Conservation (phyloP, 257 asterid species). For the Voacanga thouarsii region DNA sequence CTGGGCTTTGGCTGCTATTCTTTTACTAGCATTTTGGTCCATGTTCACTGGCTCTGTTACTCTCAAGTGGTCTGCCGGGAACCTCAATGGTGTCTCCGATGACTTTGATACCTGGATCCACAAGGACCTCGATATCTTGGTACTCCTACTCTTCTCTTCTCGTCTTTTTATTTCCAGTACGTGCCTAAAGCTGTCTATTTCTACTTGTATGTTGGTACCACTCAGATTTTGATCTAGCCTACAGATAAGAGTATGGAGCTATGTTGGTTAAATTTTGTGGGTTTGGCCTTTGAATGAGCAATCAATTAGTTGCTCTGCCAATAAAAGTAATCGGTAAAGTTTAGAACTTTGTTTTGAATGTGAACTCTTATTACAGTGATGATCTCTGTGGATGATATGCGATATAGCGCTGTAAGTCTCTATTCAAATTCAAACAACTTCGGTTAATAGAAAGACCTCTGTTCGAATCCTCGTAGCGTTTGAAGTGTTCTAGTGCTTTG, state of each 20-base stretch:
- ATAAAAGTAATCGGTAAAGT: neutral
- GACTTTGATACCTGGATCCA: conserved; percentile 52
- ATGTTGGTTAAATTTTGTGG: neutral
- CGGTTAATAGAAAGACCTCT: neutral
- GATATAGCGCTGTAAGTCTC: no score
- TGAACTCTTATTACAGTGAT: neutral
- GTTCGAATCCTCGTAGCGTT: neutral
- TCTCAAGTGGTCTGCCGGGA: conserved; percentile 67
- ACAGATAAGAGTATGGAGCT: neutral
- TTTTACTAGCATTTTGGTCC: conserved; percentile 84
- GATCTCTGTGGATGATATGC: neutral
- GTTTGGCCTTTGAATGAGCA: neutral
- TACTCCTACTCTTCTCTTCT: conserved; percentile 12
- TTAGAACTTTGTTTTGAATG: neutral
- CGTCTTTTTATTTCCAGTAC: neutral
- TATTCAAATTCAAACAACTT: no score
- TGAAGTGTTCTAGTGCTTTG: neutral
- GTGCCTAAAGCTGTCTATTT: neutral
- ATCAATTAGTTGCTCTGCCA: no score
- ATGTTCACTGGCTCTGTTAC: conserved; percentile 92
- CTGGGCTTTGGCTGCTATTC: conserved; percentile 82
- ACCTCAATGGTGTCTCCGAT: conserved; percentile 46
- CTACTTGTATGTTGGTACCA: neutral
- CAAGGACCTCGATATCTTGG: conserved; percentile 86
- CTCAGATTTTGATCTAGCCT: neutral